phyloP scores from a whole-genome alignment of 2,329 filamentous ascomycete genomes.

The Colletotrichum aenigma region DNA sequence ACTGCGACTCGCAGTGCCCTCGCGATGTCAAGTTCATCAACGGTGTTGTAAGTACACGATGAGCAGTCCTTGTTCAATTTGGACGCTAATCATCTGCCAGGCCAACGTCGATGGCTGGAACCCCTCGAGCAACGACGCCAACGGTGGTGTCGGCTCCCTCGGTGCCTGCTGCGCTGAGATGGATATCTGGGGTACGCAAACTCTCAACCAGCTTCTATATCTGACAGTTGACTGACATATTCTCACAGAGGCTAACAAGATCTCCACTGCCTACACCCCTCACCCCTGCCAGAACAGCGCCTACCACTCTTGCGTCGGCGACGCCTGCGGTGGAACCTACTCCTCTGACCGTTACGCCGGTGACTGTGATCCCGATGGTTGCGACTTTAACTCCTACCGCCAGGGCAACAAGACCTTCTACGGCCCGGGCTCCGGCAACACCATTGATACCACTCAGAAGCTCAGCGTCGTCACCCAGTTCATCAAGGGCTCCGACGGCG shows the following conservation, averaged over 20 bases:
- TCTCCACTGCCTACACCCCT: slow-evolving; percentile 68
- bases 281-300: slow-evolving; percentile 63
- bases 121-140: slow-evolving; percentile 55
- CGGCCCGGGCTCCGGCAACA: slow-evolving; percentile 56
- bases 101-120: slow-evolving; percentile 58
- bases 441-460: slow-evolving; percentile 62
- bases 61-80: not conserved
- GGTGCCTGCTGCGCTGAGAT: slow-evolving; percentile 69
- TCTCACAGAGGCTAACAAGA: slow-evolving; percentile 66
- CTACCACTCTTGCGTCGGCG: slow-evolving; percentile 54
- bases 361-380: slow-evolving; percentile 71
- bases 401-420: slow-evolving; percentile 68
- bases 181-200: slow-evolving; percentile 49
- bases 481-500: slow-evolving; percentile 49
- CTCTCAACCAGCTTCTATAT: slow-evolving; percentile 26
- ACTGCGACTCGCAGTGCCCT: slow-evolving; percentile 58
- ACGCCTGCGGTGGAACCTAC: slow-evolving; percentile 59
- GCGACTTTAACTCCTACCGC: slow-evolving; percentile 74
- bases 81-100: slow-evolving; percentile 23
- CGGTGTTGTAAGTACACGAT: slow-evolving; percentile 43
- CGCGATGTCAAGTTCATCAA: slow-evolving; percentile 63
- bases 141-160: slow-evolving; percentile 54
- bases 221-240: not conserved
- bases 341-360: slow-evolving; percentile 60
- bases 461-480: slow-evolving; percentile 74